These are phyloP conservation scores for Phytophthora citrophthora DNA, from an alignment of 352 stramenopile species.

Conservation along the genomic window DNA sequence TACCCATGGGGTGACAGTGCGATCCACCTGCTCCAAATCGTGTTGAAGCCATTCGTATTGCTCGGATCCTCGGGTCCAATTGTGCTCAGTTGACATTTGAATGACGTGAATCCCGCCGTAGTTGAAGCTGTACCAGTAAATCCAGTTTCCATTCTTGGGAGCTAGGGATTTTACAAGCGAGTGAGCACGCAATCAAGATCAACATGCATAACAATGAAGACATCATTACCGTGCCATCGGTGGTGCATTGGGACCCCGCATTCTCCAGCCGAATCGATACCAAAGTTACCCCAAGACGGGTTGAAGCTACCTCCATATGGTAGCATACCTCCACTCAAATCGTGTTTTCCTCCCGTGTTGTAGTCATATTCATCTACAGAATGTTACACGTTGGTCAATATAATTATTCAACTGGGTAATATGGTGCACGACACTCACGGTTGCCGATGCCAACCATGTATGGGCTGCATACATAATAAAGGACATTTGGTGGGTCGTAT, in stretches of 20 bases:
- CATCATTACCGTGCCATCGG: slow-evolving; percentile 63
- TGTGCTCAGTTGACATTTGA: slow-evolving; percentile 92
- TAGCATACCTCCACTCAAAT: slow-evolving; percentile 57
- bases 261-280: slow-evolving; percentile 64
- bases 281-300: slow-evolving; percentile 73
- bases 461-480: slow-evolving; percentile 37
- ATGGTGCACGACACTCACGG: slow-evolving; percentile 42
- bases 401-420: too few species aligned
- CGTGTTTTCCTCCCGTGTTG: slow-evolving; percentile 52
- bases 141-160: slow-evolving; percentile 63
- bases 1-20: slow-evolving; percentile 89
- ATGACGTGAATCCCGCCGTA: slow-evolving; percentile 90
- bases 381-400: too few species aligned
- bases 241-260: slow-evolving; percentile 74
- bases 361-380: slow-evolving; percentile 77
- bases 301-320: slow-evolving; percentile 59
- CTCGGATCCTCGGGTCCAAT: slow-evolving; percentile 81
- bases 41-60: slow-evolving; percentile 90
- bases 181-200: slow-evolving; percentile 1
- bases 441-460: slow-evolving; percentile 87
- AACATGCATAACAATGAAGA: neutral
- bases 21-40: slow-evolving; percentile 82
- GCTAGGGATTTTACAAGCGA: slow-evolving; percentile 34
- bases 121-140: slow-evolving; percentile 93
- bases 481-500: neutral